Evolutionary conservation across 1,284 basidiomycete species (phyloP), one percentile per base, ranked within the genome.

Genomic region (Rhodotorula sp.): DNA sequence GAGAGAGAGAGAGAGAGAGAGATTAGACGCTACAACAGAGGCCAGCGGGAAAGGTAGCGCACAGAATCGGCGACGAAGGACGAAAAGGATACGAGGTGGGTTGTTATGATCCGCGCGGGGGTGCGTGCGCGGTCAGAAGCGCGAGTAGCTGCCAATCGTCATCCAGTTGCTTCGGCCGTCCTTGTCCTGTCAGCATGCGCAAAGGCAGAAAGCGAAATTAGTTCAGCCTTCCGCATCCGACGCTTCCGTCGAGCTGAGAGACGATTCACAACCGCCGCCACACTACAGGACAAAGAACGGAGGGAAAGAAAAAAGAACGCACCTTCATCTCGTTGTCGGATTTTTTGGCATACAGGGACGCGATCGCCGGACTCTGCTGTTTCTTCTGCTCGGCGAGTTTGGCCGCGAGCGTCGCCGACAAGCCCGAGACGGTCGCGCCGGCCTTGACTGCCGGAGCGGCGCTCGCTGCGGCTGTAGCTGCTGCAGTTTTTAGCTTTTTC

Each of bases 101-200:
- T 17, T 6, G n/a, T 26, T 4, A n/a, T 26, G 18, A 53, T 22
- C 24, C 18, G 20, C 6, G 51, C 4, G 24, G 6, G 24, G 51
- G 6, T 6, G 51, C 51, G 51, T 4, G 26, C 26, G 17, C 7
- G 10, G 45, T 29, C 33, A 63, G 53, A 68, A 63, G 6, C 74
- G 67, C 56, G 74, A 66, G 60, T 75, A 75, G 4, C 69, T 66
- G 17, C 71, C 71, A 12, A 66, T 54, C 24, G 74, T 75, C 74
- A 75, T 75, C 74, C 74, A 75, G 54, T 64, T 75, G 6, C 65
- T 68, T 4, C 74, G 59, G 4, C 74, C 74, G 45, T 75, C 74
- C 44, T 67, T 65, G 67, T 73, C 74, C 70, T 75, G 67, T 24
- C n/a, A n/a, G 37, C 37, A 42, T 12, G 37, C 37, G 37, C 37